Evolutionary conservation across 1,284 basidiomycete genomes (phyloP).

Genomic region (Ceratobasidium sp.): DNA sequence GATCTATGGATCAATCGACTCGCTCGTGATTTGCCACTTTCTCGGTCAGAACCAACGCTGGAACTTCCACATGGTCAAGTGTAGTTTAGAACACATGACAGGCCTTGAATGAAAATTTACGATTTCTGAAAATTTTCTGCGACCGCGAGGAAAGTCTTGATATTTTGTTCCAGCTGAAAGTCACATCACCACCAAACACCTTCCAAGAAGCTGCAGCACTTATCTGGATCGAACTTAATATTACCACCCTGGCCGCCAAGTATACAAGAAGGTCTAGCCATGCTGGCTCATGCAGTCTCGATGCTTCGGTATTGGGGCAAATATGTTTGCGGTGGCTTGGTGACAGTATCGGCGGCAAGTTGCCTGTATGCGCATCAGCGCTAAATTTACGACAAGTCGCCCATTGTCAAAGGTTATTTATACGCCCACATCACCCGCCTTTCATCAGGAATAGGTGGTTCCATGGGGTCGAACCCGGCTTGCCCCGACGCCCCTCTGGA

Average conservation of each 20-base stretch:
- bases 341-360: too few relatives aligned
- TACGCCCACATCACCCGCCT: too few relatives aligned
- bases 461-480: too few relatives aligned
- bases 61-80: background rate
- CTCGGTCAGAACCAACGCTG: background rate
- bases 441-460: too few relatives aligned
- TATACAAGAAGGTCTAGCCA: too few relatives aligned
- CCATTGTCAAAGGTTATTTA: too few relatives aligned
- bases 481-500: too few relatives aligned
- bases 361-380: too few relatives aligned
- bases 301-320: background rate
- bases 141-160: background rate
- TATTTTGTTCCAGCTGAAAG: background rate
- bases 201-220: background rate
- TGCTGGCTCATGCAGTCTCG: background rate
- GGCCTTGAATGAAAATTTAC: background rate
- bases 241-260: too few relatives aligned
- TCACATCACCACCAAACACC: background rate
- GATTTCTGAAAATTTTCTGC: background rate
- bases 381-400: too few relatives aligned
- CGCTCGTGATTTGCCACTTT: background rate
- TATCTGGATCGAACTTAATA: too few relatives aligned
- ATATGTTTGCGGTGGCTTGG: background rate
- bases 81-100: background rate
- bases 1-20: background rate